phyloP scores from a whole-genome alignment of 129 eudicot genomes.

The Heracleum sosnowskyi region DNA sequence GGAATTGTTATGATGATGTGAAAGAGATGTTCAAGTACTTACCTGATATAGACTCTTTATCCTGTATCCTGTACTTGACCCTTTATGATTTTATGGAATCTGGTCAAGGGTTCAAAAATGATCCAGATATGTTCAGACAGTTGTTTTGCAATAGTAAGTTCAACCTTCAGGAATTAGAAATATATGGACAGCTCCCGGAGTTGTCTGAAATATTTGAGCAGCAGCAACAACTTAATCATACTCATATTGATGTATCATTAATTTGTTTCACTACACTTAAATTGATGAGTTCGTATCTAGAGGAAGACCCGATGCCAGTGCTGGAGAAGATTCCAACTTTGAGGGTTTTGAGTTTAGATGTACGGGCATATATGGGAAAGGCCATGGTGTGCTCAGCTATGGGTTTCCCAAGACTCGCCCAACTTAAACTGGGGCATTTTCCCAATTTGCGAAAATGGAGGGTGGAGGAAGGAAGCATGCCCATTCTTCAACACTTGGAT shows the following conservation, averaged over 20 bases:
- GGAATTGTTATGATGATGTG: too few species aligned
- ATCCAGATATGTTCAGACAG: neutral
- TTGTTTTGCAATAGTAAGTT: neutral
- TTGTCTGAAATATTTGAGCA: neutral
- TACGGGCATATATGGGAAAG: neutral
- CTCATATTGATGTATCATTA: neutral
- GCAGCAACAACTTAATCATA: neutral
- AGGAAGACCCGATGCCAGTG: neutral
- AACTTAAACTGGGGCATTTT: neutral
- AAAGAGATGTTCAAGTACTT: too few species aligned
- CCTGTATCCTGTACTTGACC: too few species aligned
- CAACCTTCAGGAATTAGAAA: too few species aligned
- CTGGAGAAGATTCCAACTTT: neutral
- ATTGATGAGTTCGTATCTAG: fast-evolving
- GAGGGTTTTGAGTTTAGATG: neutral
- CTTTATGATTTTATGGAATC: too few species aligned
- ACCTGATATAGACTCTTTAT: too few species aligned
- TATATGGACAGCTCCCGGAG: neutral
- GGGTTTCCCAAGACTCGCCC: neutral
- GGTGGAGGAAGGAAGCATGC: too few species aligned
- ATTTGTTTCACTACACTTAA: neutral
- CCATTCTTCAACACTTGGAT: too few species aligned
- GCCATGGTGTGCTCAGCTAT: neutral
- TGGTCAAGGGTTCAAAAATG: neutral
- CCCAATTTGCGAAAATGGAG: too few species aligned